Evolutionary conservation across 441 rosid genomes (phyloP).

Genomic region (Breynia disticha): DNA sequence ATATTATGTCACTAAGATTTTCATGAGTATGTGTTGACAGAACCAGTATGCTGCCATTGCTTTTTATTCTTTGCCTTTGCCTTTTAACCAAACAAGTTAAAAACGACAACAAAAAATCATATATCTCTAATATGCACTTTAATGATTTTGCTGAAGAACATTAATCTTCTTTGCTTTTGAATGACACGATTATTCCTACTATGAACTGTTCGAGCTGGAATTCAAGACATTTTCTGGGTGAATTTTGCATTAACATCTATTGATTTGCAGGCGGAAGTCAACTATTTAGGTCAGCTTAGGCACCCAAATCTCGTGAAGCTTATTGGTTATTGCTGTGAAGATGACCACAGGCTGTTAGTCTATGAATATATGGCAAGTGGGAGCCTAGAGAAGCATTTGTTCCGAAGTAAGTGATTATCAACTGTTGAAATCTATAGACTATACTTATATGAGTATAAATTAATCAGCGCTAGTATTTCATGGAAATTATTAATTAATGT

Average conservation of each 20-base stretch:
- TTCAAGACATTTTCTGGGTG: not conserved
- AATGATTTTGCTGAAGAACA: too few species aligned
- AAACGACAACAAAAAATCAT: too few species aligned
- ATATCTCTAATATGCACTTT: too few species aligned
- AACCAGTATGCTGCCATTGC: too few species aligned
- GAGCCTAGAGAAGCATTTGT: slow-evolving; percentile 91
- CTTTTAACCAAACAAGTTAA: too few species aligned
- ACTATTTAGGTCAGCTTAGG: slow-evolving; percentile 88
- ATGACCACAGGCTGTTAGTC: slow-evolving; percentile 81
- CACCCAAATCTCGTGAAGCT: slow-evolving; percentile 95
- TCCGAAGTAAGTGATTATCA: slow-evolving; percentile 57
- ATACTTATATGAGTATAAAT: too few species aligned
- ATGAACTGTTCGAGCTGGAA: not conserved
- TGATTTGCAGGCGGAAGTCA: slow-evolving; percentile 80
- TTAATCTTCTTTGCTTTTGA: too few species aligned
- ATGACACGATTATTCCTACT: not conserved
- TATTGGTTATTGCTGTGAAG: slow-evolving; percentile 98
- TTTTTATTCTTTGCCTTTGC: too few species aligned
- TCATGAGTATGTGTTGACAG: too few species aligned
- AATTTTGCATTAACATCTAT: not conserved
- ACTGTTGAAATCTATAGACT: not conserved
- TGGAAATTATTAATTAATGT: not conserved
- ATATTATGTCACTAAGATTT: too few species aligned
- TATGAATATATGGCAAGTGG: slow-evolving; percentile 96
- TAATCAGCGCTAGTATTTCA: too few species aligned